Base-by-base conservation (phyloP, 805 yeast genomes). In the Teunomyces pallodes region DNA sequence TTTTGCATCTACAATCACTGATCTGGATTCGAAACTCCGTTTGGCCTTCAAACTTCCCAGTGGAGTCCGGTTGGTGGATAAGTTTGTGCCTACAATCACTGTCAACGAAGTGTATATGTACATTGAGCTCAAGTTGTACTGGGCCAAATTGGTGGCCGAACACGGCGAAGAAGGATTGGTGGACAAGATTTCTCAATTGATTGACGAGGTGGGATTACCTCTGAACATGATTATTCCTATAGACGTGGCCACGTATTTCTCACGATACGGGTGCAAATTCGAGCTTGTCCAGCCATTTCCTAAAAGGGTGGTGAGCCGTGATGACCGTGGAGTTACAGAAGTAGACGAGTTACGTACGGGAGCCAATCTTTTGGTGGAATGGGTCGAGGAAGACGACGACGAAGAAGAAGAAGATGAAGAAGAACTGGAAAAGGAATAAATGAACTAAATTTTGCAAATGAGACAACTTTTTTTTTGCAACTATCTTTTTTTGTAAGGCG, bases 31-130 rank as follows among this genome's bases (percentile, higher is more conserved):
- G 17, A 29, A 20, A n/a, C 44, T 36, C 9, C 46, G 54, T 13
- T 72, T 84, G 16, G 83, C 85, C 44, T 67, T 84, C 53, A 76
- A 82, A 58, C 65, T 79, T 31, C 82, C 86, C 7, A 60, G 72
- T 31, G 87, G 88, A 2, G 69, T 70, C 43, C 62, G 83, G 46
- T 58, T 75, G 6, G 68, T 81, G 2, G 75, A 77, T 30, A 72
- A 68, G 32, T 74, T 84, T 46, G 53, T 57, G 36, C 64, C 69
- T 29, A 50, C 61, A 1, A 66, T 74, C n/a, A 57, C 77, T 0
- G 52, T 79, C 20, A 61, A 59, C 36, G 83, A 82, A 39, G 56
- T 84, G 2, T 82, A 82, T 56, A 57, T 77, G 43, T 79, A 68
- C 54, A 75, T 82, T 35, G 82, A 78, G 47, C 55, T 77, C 9